Evolutionary conservation across 169 alveolate species (phyloP).

Genomic region (Plasmodium fragile): DNA sequence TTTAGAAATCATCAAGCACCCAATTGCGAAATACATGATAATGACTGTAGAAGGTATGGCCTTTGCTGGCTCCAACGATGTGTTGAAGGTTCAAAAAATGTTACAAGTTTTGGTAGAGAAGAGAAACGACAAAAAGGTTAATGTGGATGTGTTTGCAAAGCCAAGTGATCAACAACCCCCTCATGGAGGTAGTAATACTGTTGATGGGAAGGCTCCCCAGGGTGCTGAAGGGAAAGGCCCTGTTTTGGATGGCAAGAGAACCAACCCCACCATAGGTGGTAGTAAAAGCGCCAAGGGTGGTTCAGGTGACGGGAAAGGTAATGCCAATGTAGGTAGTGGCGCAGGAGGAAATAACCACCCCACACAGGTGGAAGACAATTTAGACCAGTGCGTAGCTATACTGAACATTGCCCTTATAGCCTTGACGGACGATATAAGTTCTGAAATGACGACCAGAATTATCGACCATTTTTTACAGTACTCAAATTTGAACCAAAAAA

Average conservation of each 20-base stretch:
- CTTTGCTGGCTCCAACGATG: slow-evolving; percentile 99
- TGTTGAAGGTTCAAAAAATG: slow-evolving; percentile 95
- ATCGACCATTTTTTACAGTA: slow-evolving; percentile 84
- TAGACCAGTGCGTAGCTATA: slow-evolving; percentile 91
- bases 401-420: slow-evolving; percentile 96
- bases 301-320: not conserved
- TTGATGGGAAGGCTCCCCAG: not conserved
- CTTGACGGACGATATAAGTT: slow-evolving; percentile 96
- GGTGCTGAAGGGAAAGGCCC: not conserved
- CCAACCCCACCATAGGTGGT: not conserved
- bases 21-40: slow-evolving; percentile 85
- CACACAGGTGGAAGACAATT: slow-evolving; percentile 80
- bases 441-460: slow-evolving; percentile 92
- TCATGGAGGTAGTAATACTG: slow-evolving; percentile 12
- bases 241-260: not conserved
- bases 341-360: slow-evolving; percentile 25
- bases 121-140: slow-evolving; percentile 29
- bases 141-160: slow-evolving; percentile 22
- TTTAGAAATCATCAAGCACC: slow-evolving; percentile 86
- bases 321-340: not conserved
- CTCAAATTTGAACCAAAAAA: slow-evolving; percentile 87
- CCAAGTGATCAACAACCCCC: slow-evolving; percentile 73
- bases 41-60: slow-evolving; percentile 95
- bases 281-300: not conserved
- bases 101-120: slow-evolving; percentile 93